phyloP scores from a whole-genome alignment of 805 yeast genomes.

The Ogataea dorogensis region DNA sequence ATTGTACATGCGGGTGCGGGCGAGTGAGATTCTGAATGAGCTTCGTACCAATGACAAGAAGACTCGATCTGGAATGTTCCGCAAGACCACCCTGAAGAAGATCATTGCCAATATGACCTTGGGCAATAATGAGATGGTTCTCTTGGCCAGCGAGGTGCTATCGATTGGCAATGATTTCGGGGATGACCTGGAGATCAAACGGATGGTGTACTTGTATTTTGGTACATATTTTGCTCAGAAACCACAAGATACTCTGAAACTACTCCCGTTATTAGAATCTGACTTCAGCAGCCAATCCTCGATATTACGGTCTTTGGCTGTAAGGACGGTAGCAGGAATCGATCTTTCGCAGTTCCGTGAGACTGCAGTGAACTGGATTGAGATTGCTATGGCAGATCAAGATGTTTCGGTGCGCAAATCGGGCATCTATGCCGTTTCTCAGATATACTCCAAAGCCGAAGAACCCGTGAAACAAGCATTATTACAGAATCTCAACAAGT shows the following conservation, averaged over 20 bases:
- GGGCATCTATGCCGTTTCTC: conserved; percentile 68
- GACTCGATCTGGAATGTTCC: conserved; percentile 34
- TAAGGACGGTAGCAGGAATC: conserved; percentile 63
- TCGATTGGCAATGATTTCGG: conserved; percentile 42
- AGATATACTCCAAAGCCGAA: conserved; percentile 57
- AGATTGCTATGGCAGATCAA: conserved; percentile 38
- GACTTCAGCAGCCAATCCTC: conserved; percentile 44
- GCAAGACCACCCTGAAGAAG: conserved; percentile 59
- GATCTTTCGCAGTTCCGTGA: conserved; percentile 51
- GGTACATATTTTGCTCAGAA: conserved; percentile 57
- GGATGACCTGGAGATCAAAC: conserved; percentile 63
- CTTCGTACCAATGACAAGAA: conserved; percentile 38
- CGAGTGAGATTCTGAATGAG: conserved; percentile 33
- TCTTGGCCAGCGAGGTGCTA: conserved; percentile 62
- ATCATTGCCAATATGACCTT: conserved; percentile 80
- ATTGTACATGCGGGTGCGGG: conserved; percentile 28
- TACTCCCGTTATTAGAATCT: conserved; percentile 51
- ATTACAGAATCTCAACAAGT: conserved; percentile 47
- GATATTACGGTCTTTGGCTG: conserved; percentile 57
- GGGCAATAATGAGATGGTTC: conserved; percentile 74
- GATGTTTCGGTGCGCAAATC: conserved; percentile 65
- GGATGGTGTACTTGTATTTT: conserved; percentile 68
- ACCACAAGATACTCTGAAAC: conserved; percentile 53
- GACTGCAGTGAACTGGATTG: conserved; percentile 42
- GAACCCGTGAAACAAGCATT: conserved; percentile 42